Evolutionary conservation across 306 rosid species (phyloP).

Genomic region (Quercus dentata): DNA sequence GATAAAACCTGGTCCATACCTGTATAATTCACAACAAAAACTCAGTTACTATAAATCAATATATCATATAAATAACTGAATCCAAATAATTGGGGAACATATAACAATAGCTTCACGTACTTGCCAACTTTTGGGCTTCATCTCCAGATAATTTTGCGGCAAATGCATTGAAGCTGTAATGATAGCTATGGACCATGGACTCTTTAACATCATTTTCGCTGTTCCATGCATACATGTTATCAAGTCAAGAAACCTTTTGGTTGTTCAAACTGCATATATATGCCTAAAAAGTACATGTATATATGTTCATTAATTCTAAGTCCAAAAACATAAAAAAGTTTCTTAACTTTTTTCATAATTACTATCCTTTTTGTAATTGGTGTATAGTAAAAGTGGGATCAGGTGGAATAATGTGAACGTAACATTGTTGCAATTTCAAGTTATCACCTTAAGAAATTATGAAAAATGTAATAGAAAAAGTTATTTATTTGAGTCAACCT

Average conservation of each 20-base stretch:
- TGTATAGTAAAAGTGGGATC: no score
- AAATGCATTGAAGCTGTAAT: slow-evolving; percentile 81
- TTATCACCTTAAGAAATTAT: no score
- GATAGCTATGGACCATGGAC: slow-evolving; percentile 70
- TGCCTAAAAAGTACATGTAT: no score
- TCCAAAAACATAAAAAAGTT: no score
- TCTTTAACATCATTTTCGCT: slow-evolving; percentile 57
- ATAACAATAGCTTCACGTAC: slow-evolving; percentile 28
- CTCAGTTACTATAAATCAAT: no score
- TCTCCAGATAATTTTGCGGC: slow-evolving; percentile 72
- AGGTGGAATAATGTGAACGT: no score
- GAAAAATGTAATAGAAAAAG: no score
- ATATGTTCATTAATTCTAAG: no score
- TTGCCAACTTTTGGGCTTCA: slow-evolving; percentile 58
- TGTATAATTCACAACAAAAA: slow-evolving; percentile 12
- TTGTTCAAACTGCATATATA: neutral
- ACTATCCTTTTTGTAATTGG: no score
- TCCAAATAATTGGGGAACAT: neutral
- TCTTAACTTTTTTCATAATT: no score
- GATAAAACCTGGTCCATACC: slow-evolving; percentile 59
- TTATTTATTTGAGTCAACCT: neutral
- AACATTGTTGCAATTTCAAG: no score
- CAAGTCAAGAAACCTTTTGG: neutral
- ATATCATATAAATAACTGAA: neutral
- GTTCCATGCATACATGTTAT: neutral